Evolutionary conservation across 495 filamentous ascomycete species (phyloP), one percentile per base, ranked within the genome.

Genomic region (Penicillium atrosanguineum): DNA sequence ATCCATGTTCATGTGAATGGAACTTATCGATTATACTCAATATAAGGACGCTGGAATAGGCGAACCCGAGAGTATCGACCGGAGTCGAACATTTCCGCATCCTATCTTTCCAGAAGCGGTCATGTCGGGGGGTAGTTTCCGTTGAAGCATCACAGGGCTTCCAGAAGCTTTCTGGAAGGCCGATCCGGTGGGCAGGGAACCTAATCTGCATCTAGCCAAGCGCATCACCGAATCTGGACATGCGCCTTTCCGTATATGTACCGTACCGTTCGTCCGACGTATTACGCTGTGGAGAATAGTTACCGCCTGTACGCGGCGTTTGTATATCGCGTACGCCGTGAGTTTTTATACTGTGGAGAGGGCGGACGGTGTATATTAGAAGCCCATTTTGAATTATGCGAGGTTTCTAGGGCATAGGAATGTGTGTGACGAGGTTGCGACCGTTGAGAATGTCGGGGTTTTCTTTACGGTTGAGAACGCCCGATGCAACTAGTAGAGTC

Each of bases 161-260:
- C 48, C 40, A 40, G 48, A 46, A 52, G 19, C 28, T 2, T 61
- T 61, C 56, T 56, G 45, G 63, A 66, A 66, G 60, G 52, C 19
- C 21, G 60, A 46, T 63, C 60, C 57, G 63, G 54, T 64, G 56
- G 55, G 56, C 44, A 44, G 41, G 1, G 31, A 34, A 34, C 31
- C 11, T 34, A 34, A 34, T 34, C 31, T 34, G 31, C 31, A 14
- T 34, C 3, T 34, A 12, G 31, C 1, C 4, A 12, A 34, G 31
- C 4, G 31, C 11, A 4, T 34, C 3, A 6, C 31, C 31, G 31
- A 34, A 34, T 34, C 31, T 34, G 31, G 31, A 7, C 28, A 6
- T 31, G 7, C 28, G 28, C 1, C 1, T 31, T 11, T 34, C 11
- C 31, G 31, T 34, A 34, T 4, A 14, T 19, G 38, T 40, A 40